Evolutionary conservation across 495 filamentous ascomycete species (phyloP).

Genomic region (Neurospora discreta): DNA sequence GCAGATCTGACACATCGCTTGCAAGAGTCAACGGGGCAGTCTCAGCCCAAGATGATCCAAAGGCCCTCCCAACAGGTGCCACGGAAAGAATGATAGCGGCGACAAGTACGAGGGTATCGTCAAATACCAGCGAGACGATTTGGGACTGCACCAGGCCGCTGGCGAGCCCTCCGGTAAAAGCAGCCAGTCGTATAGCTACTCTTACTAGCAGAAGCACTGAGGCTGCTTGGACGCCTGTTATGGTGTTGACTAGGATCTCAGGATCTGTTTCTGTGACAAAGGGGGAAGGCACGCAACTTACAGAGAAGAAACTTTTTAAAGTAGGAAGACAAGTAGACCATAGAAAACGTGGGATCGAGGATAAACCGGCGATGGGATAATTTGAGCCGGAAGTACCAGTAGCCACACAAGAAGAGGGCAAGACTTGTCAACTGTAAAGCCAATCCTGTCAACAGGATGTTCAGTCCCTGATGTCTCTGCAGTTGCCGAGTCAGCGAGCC

Average conservation of each 20-base stretch:
- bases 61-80: constrained; percentile 15
- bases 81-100: constrained; percentile 16
- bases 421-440: constrained; percentile 27
- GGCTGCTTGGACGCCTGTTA: constrained; percentile 16
- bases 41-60: constrained; percentile 18
- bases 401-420: constrained; percentile 17
- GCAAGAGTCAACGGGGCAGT: constrained; percentile 15
- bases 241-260: constrained; percentile 1
- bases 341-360: constrained; percentile 20
- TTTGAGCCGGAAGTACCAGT: constrained; percentile 21
- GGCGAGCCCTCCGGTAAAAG: constrained; percentile 18
- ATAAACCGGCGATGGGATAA: constrained; percentile 20
- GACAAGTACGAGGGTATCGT: constrained; percentile 28
- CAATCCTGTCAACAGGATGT: constrained; percentile 25
- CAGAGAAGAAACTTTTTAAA: constrained; percentile 27
- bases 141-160: constrained; percentile 18
- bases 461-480: constrained; percentile 22
- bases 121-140: constrained; percentile 21
- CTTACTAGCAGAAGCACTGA: constrained; percentile 22
- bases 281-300: constrained; percentile 9
- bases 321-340: constrained; percentile 21
- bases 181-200: constrained; percentile 22
- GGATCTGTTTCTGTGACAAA: background rate
- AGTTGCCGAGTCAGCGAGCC: background rate
- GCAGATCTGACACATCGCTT: background rate